Conservation (phyloP, 345 rosid genomes). For the Sapria himalayana region DNA sequence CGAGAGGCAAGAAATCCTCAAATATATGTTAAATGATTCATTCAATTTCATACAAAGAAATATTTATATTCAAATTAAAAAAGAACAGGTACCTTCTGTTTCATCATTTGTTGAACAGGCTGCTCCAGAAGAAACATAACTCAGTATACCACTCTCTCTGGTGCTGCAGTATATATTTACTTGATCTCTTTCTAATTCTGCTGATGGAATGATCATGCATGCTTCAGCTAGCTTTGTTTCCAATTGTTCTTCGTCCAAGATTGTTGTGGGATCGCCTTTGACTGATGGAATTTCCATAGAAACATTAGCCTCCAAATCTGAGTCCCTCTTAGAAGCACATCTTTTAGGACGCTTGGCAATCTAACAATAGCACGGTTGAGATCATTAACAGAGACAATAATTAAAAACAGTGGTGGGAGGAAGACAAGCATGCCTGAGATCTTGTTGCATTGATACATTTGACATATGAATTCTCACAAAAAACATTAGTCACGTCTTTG, state of each 20-base stretch:
- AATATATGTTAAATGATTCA: no score
- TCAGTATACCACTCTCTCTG: conserved; percentile 8
- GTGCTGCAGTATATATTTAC: conserved; percentile 6
- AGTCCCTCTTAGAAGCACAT: conserved; percentile 15
- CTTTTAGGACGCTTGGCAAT: conserved; percentile 17
- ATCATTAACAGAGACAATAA: conserved; percentile 6
- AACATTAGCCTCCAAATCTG: conserved; percentile 12
- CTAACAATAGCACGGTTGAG: conserved; percentile 29
- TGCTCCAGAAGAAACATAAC: no score
- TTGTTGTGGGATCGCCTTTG: conserved; percentile 31
- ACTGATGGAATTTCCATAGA: conserved; percentile 16
- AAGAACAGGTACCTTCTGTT: conserved; percentile 14
- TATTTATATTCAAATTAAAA: conserved; percentile 1
- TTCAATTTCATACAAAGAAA: neutral
- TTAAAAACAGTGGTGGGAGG: neutral
- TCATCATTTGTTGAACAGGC: no score
- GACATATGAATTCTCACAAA: conserved; percentile 11
- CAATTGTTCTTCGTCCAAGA: conserved; percentile 54
- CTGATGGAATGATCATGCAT: conserved; percentile 13
- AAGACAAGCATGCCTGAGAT: conserved; percentile 17
- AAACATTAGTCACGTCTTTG: conserved; percentile 45
- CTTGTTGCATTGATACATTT: conserved; percentile 19
- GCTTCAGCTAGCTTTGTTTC: conserved; percentile 49
- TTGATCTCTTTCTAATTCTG: conserved; percentile 11
- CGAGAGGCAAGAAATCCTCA: no score